phyloP scores from a whole-genome alignment of 1,139 yeast species.

The Nakaseomyces kungkrabaensis region DNA sequence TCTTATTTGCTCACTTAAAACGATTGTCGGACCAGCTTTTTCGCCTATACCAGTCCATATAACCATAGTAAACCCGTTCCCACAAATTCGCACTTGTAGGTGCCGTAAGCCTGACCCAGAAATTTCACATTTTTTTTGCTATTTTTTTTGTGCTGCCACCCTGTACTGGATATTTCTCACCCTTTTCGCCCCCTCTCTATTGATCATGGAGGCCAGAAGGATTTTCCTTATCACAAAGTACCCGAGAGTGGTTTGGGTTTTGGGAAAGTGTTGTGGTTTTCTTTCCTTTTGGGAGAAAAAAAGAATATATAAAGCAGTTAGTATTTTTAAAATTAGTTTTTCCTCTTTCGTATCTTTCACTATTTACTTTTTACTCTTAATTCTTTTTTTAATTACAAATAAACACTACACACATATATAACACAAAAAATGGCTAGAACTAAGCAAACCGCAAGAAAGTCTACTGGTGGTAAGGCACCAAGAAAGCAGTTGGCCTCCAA shows the following conservation, averaged over 20 bases:
- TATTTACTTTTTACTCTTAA: background rate
- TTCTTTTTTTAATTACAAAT: background rate
- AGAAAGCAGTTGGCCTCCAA: constrained; percentile 98
- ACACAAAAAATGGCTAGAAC: constrained; percentile 78
- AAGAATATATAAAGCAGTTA: background rate
- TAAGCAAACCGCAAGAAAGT: constrained; percentile 97
- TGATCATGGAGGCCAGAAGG: too few species aligned
- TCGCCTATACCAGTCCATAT: background rate
- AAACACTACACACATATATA: background rate
- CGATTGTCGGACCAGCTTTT: background rate
- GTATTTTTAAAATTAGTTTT: background rate
- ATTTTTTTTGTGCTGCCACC: background rate
- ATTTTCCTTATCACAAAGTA: too few species aligned
- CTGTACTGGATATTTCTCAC: background rate
- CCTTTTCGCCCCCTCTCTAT: too few species aligned
- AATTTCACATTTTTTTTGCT: background rate
- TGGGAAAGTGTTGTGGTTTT: too few species aligned
- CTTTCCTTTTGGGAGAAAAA: too few species aligned
- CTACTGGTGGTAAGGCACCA: constrained; percentile 99
- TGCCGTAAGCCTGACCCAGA: background rate
- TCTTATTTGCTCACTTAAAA: background rate
- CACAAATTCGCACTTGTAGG: constrained; percentile 1
- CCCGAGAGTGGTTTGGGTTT: too few species aligned
- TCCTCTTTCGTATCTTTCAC: background rate
- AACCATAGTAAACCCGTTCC: background rate